Conservation (phyloP, 1,284 basidiomycete genomes). For the Phlebopus sp. region DNA sequence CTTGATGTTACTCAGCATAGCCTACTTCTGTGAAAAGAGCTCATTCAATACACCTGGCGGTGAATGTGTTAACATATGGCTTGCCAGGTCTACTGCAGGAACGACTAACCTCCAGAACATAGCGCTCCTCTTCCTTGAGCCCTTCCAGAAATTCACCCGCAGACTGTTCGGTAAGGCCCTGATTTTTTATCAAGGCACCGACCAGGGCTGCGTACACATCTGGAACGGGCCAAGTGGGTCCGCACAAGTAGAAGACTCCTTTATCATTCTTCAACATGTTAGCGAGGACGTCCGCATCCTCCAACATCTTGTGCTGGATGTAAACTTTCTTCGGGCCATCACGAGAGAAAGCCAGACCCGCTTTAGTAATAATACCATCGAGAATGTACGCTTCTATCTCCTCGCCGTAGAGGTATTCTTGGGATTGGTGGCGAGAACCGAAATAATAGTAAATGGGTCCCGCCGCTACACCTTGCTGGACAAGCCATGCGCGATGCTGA, state of each 20-base stretch:
- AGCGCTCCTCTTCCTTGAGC: conserved; percentile 96
- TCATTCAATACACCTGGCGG: conserved; percentile 26
- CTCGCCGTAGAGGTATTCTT: conserved; percentile 96
- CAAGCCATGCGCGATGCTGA: conserved; percentile 88
- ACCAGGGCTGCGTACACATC: conserved; percentile 95
- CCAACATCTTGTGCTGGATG: conserved; percentile 97
- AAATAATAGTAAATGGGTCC: conserved; percentile 98
- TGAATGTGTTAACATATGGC: conserved; percentile 8
- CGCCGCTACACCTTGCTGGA: conserved; percentile 72
- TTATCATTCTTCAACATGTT: conserved; percentile 67
- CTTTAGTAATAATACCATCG: conserved; percentile 82
- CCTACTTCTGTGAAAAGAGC: background rate
- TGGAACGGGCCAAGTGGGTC: conserved; percentile 97
- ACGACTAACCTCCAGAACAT: conserved; percentile 84
- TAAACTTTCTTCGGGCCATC: conserved; percentile 93
- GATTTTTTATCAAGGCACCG: conserved; percentile 71
- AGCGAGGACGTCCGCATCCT: conserved; percentile 80
- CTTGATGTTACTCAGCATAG: background rate
- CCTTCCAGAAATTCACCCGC: conserved; percentile 87
- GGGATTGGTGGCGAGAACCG: conserved; percentile 90
- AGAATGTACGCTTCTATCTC: conserved; percentile 84
- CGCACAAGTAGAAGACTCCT: conserved; percentile 95
- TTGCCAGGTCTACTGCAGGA: conserved; percentile 1
- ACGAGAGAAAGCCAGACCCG: conserved; percentile 95
- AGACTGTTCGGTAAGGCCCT: conserved; percentile 60